phyloP scores from a whole-genome alignment of 495 filamentous ascomycete genomes.

The Penicilliopsis zonata region DNA sequence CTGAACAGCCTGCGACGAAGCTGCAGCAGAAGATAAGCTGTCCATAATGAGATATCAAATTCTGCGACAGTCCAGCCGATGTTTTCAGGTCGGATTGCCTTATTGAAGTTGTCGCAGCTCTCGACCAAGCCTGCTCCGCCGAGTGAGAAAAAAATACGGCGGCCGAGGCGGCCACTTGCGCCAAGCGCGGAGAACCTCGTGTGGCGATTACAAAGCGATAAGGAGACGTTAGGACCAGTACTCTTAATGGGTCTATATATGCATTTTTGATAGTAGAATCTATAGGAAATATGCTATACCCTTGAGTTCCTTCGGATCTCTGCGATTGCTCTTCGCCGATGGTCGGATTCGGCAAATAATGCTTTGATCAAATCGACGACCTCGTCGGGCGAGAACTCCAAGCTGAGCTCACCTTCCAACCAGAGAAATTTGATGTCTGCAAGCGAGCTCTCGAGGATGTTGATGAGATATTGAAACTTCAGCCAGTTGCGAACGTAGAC shows the following conservation, averaged over 20 bases:
- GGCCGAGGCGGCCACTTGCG: conserved; percentile 30
- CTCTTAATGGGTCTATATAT: no score
- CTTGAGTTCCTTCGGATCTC: conserved; percentile 51
- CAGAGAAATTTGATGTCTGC: conserved; percentile 83
- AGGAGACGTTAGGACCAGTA: no score
- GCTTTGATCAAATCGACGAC: conserved; percentile 78
- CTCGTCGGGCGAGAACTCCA: conserved; percentile 76
- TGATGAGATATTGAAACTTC: conserved; percentile 75
- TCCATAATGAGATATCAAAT: no score
- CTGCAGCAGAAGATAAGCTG: conserved; percentile 8
- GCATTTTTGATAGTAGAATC: not conserved
- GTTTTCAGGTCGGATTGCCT: not conserved
- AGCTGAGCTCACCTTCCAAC: conserved; percentile 69
- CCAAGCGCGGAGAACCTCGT: conserved; percentile 27
- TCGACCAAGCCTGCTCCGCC: conserved; percentile 15
- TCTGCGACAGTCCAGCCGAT: no score
- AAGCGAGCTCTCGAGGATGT: conserved; percentile 82
- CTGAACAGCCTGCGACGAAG: conserved; percentile 18
- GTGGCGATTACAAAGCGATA: no score
- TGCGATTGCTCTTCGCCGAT: conserved; percentile 61
- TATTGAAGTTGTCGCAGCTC: conserved; percentile 17
- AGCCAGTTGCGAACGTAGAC: conserved; percentile 79
- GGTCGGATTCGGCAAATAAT: conserved; percentile 79
- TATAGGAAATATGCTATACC: conserved; percentile 3
- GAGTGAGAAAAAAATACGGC: conserved; percentile 36